Conservation (phyloP, 2,329 filamentous ascomycete species). For the Cercospora zeae-maydis region DNA sequence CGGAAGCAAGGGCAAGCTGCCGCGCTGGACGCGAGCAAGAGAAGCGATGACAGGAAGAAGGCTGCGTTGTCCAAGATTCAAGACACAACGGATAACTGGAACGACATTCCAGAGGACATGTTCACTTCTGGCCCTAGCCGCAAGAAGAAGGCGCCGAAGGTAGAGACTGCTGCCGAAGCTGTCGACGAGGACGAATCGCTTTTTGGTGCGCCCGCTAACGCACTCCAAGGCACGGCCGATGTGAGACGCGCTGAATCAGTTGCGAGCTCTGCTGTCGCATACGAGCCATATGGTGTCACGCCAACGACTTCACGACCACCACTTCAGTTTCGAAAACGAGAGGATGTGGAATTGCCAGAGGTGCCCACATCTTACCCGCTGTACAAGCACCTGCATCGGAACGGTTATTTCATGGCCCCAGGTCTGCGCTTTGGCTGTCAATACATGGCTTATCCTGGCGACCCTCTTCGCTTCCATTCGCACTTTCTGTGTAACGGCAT, state of each 20-base stretch:
- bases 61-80: conserved; percentile 49
- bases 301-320: conserved; percentile 51
- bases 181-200: conserved; percentile 31
- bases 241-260: conserved; percentile 18
- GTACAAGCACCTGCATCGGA: conserved; percentile 73
- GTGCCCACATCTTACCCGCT: conserved; percentile 64
- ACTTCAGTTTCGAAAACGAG: conserved; percentile 28
- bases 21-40: conserved; percentile 45
- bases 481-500: conserved; percentile 85
- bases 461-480: conserved; percentile 90
- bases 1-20: conserved; percentile 54
- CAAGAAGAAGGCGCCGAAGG: conserved; percentile 19
- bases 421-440: conserved; percentile 91
- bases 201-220: conserved; percentile 28
- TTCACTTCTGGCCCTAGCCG: conserved; percentile 23
- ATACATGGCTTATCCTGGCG: conserved; percentile 92
- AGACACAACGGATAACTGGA: conserved; percentile 32
- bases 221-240: conserved; percentile 17
- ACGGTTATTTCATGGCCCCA: conserved; percentile 83
- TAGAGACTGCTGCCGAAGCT: conserved; percentile 16
- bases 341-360: conserved; percentile 23
- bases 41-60: conserved; percentile 50
- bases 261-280: conserved; percentile 13
- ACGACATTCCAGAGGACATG: conserved; percentile 38
- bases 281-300: conserved; percentile 40